phyloP scores from a whole-genome alignment of 306 rosid species.

The Cucurbita maxima region DNA sequence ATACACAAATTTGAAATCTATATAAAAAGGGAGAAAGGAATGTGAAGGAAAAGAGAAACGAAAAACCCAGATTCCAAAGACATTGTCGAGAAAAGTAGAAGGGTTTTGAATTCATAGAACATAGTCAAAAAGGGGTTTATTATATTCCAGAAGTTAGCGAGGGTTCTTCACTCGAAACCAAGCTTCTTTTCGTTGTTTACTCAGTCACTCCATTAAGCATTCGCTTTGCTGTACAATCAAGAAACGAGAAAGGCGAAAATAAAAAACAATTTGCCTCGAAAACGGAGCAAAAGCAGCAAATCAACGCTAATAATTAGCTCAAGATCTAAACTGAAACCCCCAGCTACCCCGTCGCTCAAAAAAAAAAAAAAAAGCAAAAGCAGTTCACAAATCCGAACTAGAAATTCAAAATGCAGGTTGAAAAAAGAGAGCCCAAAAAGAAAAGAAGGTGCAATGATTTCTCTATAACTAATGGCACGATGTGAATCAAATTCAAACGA shows the following conservation, averaged over 20 bases:
- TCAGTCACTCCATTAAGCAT: slow-evolving; percentile 19
- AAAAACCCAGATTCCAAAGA: slow-evolving; percentile 43
- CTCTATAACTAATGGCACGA: slow-evolving; percentile 5
- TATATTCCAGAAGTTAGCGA: slow-evolving; percentile 12
- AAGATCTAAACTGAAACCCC: slow-evolving; percentile 30
- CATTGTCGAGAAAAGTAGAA: slow-evolving; percentile 57
- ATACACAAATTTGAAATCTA: slow-evolving; percentile 10
- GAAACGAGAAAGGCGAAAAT: not conserved
- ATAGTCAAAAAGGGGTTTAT: slow-evolving; percentile 25
- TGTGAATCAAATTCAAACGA: slow-evolving; percentile 15
- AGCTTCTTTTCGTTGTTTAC: slow-evolving; percentile 34
- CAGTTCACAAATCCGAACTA: not conserved
- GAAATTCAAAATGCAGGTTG: slow-evolving; percentile 1
- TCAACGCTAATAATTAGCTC: slow-evolving; percentile 9
- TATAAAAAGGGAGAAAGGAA: slow-evolving; percentile 11
- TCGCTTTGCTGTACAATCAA: slow-evolving; percentile 13
- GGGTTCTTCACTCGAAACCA: slow-evolving; percentile 21
- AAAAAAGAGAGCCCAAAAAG: not conserved
- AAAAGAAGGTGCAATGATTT: not conserved
- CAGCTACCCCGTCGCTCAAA: not conserved
- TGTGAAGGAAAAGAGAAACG: slow-evolving; percentile 10
- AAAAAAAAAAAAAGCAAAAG: not conserved
- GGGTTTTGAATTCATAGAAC: slow-evolving; percentile 23
- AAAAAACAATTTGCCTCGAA: not conserved
- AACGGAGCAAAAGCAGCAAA: slow-evolving; percentile 7